These are phyloP conservation scores for Sphenostylis stenocarpa DNA, from an alignment of 306 rosid species.

Conservation along the genomic window DNA sequence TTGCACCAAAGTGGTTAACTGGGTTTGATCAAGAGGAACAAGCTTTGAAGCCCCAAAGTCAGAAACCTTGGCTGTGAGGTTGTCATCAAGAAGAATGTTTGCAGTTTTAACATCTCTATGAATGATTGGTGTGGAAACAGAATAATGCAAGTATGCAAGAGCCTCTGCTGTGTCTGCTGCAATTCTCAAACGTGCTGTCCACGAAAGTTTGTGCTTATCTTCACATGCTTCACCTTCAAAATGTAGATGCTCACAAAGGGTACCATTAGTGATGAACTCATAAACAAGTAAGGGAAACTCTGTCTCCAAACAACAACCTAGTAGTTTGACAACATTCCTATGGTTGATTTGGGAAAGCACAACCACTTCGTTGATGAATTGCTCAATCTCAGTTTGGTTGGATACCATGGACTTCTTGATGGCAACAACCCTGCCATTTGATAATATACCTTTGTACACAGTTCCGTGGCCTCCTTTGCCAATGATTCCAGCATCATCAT, in stretches of 20 bases:
- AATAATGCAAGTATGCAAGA: slow-evolving; percentile 40
- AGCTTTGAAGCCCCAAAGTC: slow-evolving; percentile 16
- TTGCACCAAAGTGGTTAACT: slow-evolving; percentile 38
- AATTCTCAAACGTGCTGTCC: slow-evolving; percentile 39
- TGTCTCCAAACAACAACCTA: slow-evolving; percentile 24
- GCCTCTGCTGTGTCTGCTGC: slow-evolving; percentile 39
- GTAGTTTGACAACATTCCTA: neutral
- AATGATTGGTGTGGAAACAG: slow-evolving; percentile 32
- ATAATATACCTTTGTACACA: slow-evolving; percentile 18
- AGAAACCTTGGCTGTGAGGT: slow-evolving; percentile 18
- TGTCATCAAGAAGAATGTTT: neutral
- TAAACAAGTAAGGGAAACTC: slow-evolving; percentile 17
- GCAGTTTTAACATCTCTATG: slow-evolving; percentile 18
- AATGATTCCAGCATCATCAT: slow-evolving; percentile 19
- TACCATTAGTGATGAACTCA: slow-evolving; percentile 32
- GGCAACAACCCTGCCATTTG: slow-evolving; percentile 24
- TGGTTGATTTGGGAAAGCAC: slow-evolving; percentile 45
- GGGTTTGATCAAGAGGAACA: slow-evolving; percentile 34
- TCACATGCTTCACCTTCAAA: neutral
- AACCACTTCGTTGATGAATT: slow-evolving; percentile 44
- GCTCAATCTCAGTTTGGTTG: slow-evolving; percentile 25
- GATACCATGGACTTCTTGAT: slow-evolving; percentile 32
- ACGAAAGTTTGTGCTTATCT: neutral
- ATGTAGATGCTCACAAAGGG: slow-evolving; percentile 37
- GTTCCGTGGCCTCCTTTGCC: slow-evolving; percentile 36